These are phyloP conservation scores for Rhynchospora pubera DNA, from an alignment of 176 grass and related monocot species.

Conservation along the genomic window DNA sequence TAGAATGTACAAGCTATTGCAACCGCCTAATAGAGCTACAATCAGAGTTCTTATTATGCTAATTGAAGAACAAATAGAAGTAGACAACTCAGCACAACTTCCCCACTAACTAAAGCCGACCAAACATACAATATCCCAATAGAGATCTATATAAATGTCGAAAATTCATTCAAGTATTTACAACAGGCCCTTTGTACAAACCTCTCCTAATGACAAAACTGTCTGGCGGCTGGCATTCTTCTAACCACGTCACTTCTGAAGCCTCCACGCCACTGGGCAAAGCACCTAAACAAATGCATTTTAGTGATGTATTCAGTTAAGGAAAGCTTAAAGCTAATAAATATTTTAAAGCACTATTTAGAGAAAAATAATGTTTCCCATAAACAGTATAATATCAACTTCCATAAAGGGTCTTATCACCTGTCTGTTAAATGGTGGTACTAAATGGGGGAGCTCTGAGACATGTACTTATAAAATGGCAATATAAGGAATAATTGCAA, in stretches of 20 bases:
- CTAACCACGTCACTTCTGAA: slow-evolving; percentile 76
- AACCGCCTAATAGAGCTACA: slow-evolving; percentile 14
- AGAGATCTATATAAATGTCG: neutral
- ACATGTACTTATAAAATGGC: neutral
- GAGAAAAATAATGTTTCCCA: neutral
- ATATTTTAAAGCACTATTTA: neutral
- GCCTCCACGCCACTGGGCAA: slow-evolving; percentile 46
- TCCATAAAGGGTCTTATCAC: neutral
- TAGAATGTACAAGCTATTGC: slow-evolving; percentile 22
- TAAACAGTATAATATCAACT: neutral
- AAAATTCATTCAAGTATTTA: slow-evolving; percentile 36
- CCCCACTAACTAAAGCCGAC: neutral
- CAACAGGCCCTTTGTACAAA: slow-evolving; percentile 71
- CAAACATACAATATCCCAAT: slow-evolving; percentile 4
- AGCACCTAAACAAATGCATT: slow-evolving; percentile 27
- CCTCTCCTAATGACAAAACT: slow-evolving; percentile 88
- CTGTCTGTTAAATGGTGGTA: neutral
- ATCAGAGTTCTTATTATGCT: slow-evolving; percentile 8
- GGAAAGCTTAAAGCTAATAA: neutral
- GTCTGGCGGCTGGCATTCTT: slow-evolving; percentile 77
- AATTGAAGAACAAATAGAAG: neutral
- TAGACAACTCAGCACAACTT: neutral
- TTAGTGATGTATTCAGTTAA: neutral
- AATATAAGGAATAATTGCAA: neutral
- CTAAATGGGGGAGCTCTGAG: neutral